phyloP scores from a whole-genome alignment of 2,329 filamentous ascomycete genomes.

The Colletotrichum musae region DNA sequence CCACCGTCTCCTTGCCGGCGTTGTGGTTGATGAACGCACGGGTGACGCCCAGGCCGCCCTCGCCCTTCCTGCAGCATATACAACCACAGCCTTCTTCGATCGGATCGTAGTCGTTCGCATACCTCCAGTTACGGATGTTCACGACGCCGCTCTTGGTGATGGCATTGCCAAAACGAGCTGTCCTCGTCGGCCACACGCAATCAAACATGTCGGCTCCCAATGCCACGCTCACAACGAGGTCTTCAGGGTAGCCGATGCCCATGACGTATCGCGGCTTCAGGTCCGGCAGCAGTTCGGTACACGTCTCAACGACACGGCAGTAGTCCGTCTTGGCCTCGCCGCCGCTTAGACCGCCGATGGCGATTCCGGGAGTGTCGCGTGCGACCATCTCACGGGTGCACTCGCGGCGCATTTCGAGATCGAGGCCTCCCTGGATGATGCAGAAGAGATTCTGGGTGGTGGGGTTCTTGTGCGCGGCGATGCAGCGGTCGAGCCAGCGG shows the following conservation, averaged over 20 bases:
- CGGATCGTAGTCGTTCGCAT: slow-evolving; percentile 84
- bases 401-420: slow-evolving; percentile 85
- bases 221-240: slow-evolving; percentile 92
- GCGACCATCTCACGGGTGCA: slow-evolving; percentile 91
- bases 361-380: slow-evolving; percentile 93
- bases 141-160: slow-evolving; percentile 86
- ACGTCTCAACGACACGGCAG: slow-evolving; percentile 89
- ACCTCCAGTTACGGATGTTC: slow-evolving; percentile 84
- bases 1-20: slow-evolving; percentile 93
- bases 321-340: slow-evolving; percentile 96
- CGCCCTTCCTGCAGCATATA: slow-evolving; percentile 77
- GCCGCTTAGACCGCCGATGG: slow-evolving; percentile 94
- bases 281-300: slow-evolving; percentile 87
- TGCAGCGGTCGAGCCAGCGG: slow-evolving; percentile 96
- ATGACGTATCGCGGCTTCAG: slow-evolving; percentile 98
- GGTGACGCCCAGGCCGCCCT: slow-evolving; percentile 85
- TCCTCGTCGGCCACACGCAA: slow-evolving; percentile 98
- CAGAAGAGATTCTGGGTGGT: slow-evolving; percentile 94
- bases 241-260: slow-evolving; percentile 98
- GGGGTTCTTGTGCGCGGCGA: slow-evolving; percentile 88
- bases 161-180: slow-evolving; percentile 95
- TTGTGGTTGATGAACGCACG: slow-evolving; percentile 93
- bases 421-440: slow-evolving; percentile 96
- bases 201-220: slow-evolving; percentile 99
- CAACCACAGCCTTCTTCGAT: slow-evolving; percentile 89